Evolutionary conservation across 495 filamentous ascomycete genomes (phyloP).

Genomic region (Hypoxylon subgilvum): DNA sequence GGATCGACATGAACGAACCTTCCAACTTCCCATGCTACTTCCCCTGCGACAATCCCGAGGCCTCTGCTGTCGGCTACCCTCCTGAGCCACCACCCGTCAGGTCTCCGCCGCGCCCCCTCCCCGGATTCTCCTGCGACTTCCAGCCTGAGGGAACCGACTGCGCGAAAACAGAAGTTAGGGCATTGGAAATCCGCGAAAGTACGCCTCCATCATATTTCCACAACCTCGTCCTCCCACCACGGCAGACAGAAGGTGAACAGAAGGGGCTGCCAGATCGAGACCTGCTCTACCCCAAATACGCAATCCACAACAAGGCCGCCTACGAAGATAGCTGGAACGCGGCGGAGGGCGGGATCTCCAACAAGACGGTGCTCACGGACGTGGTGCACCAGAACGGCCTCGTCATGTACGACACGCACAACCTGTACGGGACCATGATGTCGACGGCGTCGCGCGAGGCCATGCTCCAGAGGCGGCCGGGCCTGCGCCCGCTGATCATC

Average conservation of each 20-base stretch:
- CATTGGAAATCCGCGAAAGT: conserved; percentile 30
- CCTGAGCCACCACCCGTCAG: conserved; percentile 71
- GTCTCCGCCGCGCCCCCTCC: conserved; percentile 63
- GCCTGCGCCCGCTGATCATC: conserved; percentile 75
- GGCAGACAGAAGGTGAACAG: conserved; percentile 45
- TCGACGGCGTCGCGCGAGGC: conserved; percentile 66
- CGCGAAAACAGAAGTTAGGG: conserved; percentile 22
- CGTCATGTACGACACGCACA: conserved; percentile 79
- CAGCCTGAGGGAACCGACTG: conserved; percentile 61
- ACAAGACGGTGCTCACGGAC: conserved; percentile 77
- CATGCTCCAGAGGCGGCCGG: conserved; percentile 72
- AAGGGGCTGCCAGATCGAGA: conserved; percentile 67
- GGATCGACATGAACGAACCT: conserved; percentile 90
- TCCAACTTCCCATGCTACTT: conserved; percentile 69
- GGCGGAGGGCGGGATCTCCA: conserved; percentile 66
- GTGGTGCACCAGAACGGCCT: conserved; percentile 74
- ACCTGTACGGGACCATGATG: conserved; percentile 91
- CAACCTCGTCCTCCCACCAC: conserved; percentile 24
- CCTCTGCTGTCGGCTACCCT: conserved; percentile 63
- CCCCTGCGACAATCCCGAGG: conserved; percentile 68
- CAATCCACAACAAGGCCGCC: conserved; percentile 72
- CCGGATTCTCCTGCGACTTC: conserved; percentile 74
- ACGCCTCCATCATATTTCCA: conserved; percentile 23
- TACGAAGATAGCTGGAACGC: conserved; percentile 53
- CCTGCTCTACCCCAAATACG: conserved; percentile 73